Conservation (phyloP, 305 asterid species). For the Solanum hybrid region DNA sequence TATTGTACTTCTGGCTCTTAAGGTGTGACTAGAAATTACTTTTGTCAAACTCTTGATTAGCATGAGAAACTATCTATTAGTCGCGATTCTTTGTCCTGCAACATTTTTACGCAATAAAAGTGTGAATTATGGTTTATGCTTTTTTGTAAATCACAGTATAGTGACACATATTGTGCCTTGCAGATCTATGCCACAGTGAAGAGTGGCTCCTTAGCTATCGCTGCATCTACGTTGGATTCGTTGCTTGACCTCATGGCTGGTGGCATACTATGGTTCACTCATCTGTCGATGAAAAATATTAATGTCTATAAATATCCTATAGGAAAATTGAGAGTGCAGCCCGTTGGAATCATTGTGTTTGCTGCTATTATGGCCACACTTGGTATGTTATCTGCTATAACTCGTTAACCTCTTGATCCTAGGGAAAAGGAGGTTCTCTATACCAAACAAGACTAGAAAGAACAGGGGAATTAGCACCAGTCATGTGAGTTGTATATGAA, state of each 20-base stretch:
- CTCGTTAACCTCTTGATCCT: not conserved
- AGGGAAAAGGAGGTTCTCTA: not conserved
- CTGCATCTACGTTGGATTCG: conserved; percentile 83
- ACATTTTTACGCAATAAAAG: not conserved
- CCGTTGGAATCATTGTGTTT: conserved; percentile 71
- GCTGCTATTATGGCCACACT: conserved; percentile 89
- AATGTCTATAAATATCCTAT: conserved; percentile 75
- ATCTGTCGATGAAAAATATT: conserved; percentile 57
- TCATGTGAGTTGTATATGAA: not conserved
- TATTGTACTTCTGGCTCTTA: conserved; percentile 50
- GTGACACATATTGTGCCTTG: not conserved
- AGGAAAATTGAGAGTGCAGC: conserved; percentile 82
- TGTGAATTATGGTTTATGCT: not conserved
- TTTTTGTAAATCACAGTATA: not conserved
- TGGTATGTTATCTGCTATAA: conserved; percentile 26
- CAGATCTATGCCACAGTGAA: conserved; percentile 58
- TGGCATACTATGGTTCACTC: conserved; percentile 74
- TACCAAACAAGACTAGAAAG: not conserved
- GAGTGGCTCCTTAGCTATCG: conserved; percentile 76
- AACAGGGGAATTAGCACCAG: not conserved
- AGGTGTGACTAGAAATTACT: conserved; percentile 39
- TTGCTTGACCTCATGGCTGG: conserved; percentile 86
- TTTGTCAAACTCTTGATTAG: not conserved
- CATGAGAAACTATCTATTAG: not conserved
- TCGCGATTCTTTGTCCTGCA: not conserved